These are phyloP conservation scores for Ampelomyces quisqualis DNA, from an alignment of 2,329 filamentous ascomycete genomes.

Conservation along the genomic window DNA sequence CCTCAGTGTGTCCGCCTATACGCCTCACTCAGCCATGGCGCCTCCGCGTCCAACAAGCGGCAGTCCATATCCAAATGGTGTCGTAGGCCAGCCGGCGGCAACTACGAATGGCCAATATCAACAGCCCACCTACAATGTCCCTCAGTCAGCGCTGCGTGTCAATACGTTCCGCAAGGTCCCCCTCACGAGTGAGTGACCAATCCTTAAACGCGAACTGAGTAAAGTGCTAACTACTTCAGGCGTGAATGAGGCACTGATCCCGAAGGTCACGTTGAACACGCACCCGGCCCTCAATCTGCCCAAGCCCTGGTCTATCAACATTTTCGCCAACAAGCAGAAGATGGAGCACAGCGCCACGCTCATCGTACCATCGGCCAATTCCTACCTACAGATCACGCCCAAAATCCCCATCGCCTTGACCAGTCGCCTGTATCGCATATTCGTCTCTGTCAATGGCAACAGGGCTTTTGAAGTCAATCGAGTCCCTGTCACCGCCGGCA, in stretches of 20 bases:
- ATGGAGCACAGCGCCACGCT: slow-evolving; percentile 72
- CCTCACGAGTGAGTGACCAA: slow-evolving; percentile 50
- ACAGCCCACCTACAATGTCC: slow-evolving; percentile 29
- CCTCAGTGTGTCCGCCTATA: slow-evolving; percentile 34
- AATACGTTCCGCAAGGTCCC: slow-evolving; percentile 36
- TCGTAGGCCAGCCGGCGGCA: slow-evolving; percentile 25
- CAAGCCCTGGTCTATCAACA: slow-evolving; percentile 62
- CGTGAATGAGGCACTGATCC: slow-evolving; percentile 63
- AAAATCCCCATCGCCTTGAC: slow-evolving; percentile 64
- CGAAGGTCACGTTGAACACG: slow-evolving; percentile 64
- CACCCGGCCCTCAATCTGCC: slow-evolving; percentile 66
- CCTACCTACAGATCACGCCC: slow-evolving; percentile 70
- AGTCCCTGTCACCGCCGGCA: slow-evolving; percentile 48
- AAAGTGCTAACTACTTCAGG: slow-evolving; percentile 26
- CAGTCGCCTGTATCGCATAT: slow-evolving; percentile 72
- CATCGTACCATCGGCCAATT: slow-evolving; percentile 66
- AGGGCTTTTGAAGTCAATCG: slow-evolving; percentile 61
- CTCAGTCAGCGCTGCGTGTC: slow-evolving; percentile 32
- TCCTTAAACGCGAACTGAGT: no score
- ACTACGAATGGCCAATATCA: slow-evolving; percentile 34
- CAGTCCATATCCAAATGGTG: slow-evolving; percentile 46
- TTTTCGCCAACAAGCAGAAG: slow-evolving; percentile 65
- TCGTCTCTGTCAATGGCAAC: slow-evolving; percentile 68
- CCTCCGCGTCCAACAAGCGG: slow-evolving; percentile 46
- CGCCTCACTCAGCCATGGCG: slow-evolving; percentile 41